Base-by-base conservation (phyloP, 164 flowering plant genomes). In the Vitis rotundifolia region DNA sequence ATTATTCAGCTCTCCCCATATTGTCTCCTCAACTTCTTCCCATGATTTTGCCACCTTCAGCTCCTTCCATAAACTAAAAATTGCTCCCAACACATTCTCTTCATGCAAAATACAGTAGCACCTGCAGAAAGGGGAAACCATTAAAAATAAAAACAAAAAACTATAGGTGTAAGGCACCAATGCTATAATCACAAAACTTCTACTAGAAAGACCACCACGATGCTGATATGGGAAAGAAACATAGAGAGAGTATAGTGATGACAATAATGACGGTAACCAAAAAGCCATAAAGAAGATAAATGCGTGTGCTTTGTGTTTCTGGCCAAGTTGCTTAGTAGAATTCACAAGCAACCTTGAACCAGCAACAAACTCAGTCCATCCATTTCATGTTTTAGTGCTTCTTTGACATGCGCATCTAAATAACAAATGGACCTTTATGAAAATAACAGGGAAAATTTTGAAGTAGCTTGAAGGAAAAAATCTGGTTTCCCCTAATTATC, bases 21-120 rank as follows among this genome's bases (percentile, higher is more conserved):
- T 89, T 53, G 79, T 68, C 52, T 82, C 89, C 83, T 95, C 99
- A 58, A 95, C 91, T 80, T 91, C 95, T 81, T 95, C 99, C 99
- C 99, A 93, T 2, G 97, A 85, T 2, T 77, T 70, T 10, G 94
- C 94, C 16, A 48, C 68, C 71, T 82, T 82, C 64, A 93, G 73
- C 51, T 87, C 96, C 67, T 78, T 83, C 94, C 92, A 89, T 57
- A 89, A 48, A 67, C 91, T 71, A 65, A 93, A 93, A 57, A 95
- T 89, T 18, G 96, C 92, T 49, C 97, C 94, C 81, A 95, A 63
- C 5, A 95, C 75, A 67, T 95, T 84, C 3, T 93, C 98, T 1
- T 93, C 91, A 71, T 93, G 98, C 73, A 95, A 75, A 60, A 93
- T 88, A 77, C 97, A 91, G 64, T 90, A 89, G 75, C 97, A 95